Percentiles rank a stretch among this genome's conserved stretches.
Evolutionary conservation across 2,329 filamentous ascomycete genomes (phyloP).

Genomic region (Boeremia lycopersici): DNA sequence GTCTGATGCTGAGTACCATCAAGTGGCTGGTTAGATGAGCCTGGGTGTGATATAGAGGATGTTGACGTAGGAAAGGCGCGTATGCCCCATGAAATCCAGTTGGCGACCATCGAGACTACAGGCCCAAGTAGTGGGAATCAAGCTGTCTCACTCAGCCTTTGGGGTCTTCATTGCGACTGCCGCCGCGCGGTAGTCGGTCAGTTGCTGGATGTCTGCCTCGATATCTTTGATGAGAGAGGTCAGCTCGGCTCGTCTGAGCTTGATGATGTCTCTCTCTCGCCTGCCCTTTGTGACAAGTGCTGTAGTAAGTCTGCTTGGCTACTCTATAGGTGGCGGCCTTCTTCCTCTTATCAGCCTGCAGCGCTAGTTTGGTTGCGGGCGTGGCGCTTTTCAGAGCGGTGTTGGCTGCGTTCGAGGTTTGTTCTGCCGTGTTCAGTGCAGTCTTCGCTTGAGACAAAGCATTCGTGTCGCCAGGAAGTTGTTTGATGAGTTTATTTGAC

Average conservation of each 20-base stretch:
- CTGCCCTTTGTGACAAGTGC: background rate
- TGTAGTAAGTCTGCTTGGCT: background rate
- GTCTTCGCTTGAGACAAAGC: no score
- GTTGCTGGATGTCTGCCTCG: background rate
- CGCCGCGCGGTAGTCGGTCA: background rate
- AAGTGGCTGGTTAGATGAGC: no score
- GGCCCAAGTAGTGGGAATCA: no score
- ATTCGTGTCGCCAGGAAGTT: no score
- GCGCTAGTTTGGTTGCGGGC: background rate
- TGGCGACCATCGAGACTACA: no score
- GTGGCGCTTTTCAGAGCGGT: background rate
- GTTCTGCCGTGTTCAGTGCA: no score
- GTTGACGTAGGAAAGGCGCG: no score
- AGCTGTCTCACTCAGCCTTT: background rate
- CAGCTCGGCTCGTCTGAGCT: background rate
- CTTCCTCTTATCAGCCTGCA: background rate
- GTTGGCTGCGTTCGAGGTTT: no score
- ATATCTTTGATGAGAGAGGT: background rate
- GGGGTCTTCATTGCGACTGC: background rate
- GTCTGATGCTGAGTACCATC: no score
- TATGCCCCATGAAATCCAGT: no score
- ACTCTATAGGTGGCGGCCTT: background rate
- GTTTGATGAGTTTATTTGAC: background rate
- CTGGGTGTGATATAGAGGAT: no score
- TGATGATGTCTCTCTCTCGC: background rate